Evolutionary conservation across 1,284 basidiomycete genomes (phyloP), one percentile per base, ranked within the genome.

Genomic region (Ceratobasidium sp.): DNA sequence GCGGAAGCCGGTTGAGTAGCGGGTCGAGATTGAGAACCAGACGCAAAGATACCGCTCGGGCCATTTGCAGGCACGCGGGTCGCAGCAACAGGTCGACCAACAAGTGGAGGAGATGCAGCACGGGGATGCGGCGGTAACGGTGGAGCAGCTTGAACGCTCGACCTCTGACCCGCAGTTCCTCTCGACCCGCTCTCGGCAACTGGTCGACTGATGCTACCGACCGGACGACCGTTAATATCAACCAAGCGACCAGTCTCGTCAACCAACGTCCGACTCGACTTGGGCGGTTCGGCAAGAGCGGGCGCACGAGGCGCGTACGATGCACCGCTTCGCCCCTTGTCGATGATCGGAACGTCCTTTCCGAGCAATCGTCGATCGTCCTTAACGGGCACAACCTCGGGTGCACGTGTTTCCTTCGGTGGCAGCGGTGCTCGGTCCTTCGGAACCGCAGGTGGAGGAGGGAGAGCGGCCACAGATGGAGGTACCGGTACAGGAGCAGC

Each of bases 41-140:
- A 47, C 15, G 60, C 54, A 37, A 75, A 75, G n/a, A 75, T 75
- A 23, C 63, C 63, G 20, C 45, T 54, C 47, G 63, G 71, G 20
- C 64, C 64, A 13, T 26, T 63, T 15, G 49, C 47, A 31, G 71
- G 71, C 13, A 75, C 61, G 15, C 71, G 71, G 6, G 58, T 53
- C 28, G 69, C 31, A 8, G 69, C 45, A 35, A 75, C 71, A 17
- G 71, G 71, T 6, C 71, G 71, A 37, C 28, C 33, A 26, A 75
- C 71, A 20, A 75, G 49, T 37, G 71, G 71, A 4, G 71, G 71
- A 11, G 71, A 75, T 6, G 58, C 60, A 51, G 71, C 58, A 42
- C 71, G 71, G 15, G 69, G 69, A 51, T 73, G 42, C 4, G 45
- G n/a, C n/a, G n/a, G n/a, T n/a, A n/a, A 15, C 5, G 68, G 68